A percentile compares a stretch with the other conserved stretches of the same genome.
phyloP scores from a whole-genome alignment of 192 early-diverging fungal genomes.

The Backusella morwellensis region DNA sequence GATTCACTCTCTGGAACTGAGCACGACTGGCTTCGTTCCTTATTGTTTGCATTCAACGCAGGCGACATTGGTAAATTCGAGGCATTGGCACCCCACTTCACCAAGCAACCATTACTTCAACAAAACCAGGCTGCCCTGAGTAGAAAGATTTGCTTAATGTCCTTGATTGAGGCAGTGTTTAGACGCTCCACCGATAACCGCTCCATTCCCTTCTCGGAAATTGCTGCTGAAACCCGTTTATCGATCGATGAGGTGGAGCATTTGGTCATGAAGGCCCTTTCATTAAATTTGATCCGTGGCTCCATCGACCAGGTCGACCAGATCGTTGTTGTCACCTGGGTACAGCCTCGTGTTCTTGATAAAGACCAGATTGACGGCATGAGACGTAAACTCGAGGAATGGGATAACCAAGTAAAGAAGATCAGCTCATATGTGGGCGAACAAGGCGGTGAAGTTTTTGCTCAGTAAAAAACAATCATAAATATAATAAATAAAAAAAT shows the following conservation, averaged over 20 bases:
- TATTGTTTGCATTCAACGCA: conserved; percentile 91
- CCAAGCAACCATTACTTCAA: conserved; percentile 79
- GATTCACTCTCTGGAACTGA: conserved; percentile 72
- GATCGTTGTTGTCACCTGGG: conserved; percentile 91
- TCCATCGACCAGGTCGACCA: conserved; percentile 95
- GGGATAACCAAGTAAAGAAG: conserved; percentile 82
- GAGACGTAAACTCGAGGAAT: conserved; percentile 77
- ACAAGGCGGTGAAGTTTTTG: conserved; percentile 68
- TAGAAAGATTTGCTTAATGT: conserved; percentile 98
- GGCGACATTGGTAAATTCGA: conserved; percentile 96
- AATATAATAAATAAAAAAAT: background rate
- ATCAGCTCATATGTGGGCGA: conserved; percentile 68
- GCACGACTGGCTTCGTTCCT: conserved; percentile 80
- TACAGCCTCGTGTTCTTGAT: conserved; percentile 95
- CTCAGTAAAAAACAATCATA: conserved; percentile 32
- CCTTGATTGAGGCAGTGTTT: conserved; percentile 94
- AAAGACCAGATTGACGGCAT: conserved; percentile 85
- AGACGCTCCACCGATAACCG: conserved; percentile 74
- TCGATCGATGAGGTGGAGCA: conserved; percentile 89
- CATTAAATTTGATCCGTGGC: conserved; percentile 88
- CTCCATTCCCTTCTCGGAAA: conserved; percentile 72
- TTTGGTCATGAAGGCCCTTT: conserved; percentile 96
- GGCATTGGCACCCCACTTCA: conserved; percentile 67
- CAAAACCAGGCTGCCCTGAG: conserved; percentile 72
- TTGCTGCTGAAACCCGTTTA: conserved; percentile 82